A percentile compares a stretch with the other conserved stretches of the same genome.
Evolutionary conservation across 768 basidiomycete species (phyloP).

Genomic region (Boletales sp.): DNA sequence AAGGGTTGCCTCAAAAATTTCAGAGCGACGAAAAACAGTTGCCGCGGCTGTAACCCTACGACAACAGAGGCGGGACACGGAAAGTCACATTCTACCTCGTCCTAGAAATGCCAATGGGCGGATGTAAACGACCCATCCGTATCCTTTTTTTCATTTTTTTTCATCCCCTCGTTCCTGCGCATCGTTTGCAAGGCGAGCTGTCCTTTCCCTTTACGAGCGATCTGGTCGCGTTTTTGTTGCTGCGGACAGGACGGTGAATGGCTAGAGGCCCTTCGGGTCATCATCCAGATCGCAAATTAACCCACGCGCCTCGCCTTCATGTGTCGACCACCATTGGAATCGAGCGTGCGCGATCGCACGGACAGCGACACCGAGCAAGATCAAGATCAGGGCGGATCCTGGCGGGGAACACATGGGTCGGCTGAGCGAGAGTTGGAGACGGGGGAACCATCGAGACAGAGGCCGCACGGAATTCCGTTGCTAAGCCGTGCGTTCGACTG

Average conservation of each 20-base stretch:
- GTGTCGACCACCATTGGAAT: constrained; percentile 22
- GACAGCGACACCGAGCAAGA: constrained; percentile 44
- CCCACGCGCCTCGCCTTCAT: constrained; percentile 18
- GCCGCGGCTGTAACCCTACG: constrained; percentile 26
- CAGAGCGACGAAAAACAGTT: constrained; percentile 14
- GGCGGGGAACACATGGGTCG: constrained; percentile 20
- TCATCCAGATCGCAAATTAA: neutral
- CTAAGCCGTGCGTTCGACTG: constrained; percentile 23
- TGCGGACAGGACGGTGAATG: constrained; percentile 16
- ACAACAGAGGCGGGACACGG: constrained; percentile 15
- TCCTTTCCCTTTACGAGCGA: too few species aligned
- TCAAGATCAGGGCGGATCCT: constrained; percentile 35
- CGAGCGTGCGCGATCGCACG: constrained; percentile 26
- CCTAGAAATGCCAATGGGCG: constrained; percentile 25
- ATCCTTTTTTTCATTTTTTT: constrained; percentile 19
- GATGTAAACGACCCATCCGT: constrained; percentile 27
- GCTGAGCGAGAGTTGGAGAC: constrained; percentile 9
- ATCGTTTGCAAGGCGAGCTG: neutral
- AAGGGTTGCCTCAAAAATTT: constrained; percentile 22
- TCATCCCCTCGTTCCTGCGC: constrained; percentile 19
- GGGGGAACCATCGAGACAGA: constrained; percentile 11
- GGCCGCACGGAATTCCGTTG: constrained; percentile 13
- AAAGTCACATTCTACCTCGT: constrained; percentile 16
- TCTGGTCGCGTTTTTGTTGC: too few species aligned
- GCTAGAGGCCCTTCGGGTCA: constrained; percentile 9